phyloP scores from a whole-genome alignment of 768 basidiomycete species.

The Boletus reticuloceps region DNA sequence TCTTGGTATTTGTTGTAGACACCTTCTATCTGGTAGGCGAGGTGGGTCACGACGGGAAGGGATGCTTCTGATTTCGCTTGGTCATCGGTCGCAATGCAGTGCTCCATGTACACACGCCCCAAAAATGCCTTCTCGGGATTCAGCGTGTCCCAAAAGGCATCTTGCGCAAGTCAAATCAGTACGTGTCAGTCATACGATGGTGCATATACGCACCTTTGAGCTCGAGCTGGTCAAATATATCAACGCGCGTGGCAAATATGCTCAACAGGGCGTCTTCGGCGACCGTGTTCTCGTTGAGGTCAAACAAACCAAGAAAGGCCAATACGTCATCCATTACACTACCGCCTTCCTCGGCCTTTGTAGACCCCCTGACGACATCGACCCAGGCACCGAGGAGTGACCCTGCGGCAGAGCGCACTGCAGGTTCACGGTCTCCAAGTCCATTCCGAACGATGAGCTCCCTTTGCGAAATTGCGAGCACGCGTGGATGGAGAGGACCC shows the following conservation, averaged over 20 bases:
- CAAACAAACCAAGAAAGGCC: constrained; percentile 55
- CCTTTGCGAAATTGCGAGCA: constrained; percentile 67
- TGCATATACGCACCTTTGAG: constrained; percentile 38
- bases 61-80: constrained; percentile 60
- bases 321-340: constrained; percentile 38
- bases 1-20: constrained; percentile 66
- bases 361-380: constrained; percentile 44
- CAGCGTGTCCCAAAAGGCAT: neutral
- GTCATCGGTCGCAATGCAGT: constrained; percentile 63
- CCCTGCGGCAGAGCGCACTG: constrained; percentile 70
- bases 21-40: constrained; percentile 74
- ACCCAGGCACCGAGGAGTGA: constrained; percentile 77
- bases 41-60: constrained; percentile 80
- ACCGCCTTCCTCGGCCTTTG: constrained; percentile 37
- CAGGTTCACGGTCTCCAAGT: constrained; percentile 78
- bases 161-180: neutral
- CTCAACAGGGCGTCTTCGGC: constrained; percentile 75
- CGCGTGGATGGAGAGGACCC: constrained; percentile 60
- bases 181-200: neutral
- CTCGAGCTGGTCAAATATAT: constrained; percentile 64
- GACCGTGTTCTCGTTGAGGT: constrained; percentile 54
- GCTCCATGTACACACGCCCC: constrained; percentile 45
- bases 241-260: constrained; percentile 62
- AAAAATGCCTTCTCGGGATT: neutral
- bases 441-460: constrained; percentile 80